A percentile compares a stretch with the other conserved stretches of the same genome.
Conservation (phyloP, 306 rosid species). For the Vicia faba region DNA sequence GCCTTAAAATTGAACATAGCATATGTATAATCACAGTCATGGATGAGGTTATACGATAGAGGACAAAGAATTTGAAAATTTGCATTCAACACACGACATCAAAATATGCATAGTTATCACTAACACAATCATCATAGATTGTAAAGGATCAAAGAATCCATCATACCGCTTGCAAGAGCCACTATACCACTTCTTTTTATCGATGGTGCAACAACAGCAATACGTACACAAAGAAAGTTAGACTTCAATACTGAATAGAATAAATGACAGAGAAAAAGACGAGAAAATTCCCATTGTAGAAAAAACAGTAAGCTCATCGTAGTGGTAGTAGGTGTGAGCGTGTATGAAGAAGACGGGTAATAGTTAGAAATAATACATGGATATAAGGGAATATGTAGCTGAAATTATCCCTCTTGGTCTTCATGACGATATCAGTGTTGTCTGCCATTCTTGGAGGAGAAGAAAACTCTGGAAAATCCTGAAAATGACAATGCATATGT, state of each 20-base stretch:
- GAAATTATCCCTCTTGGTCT: no score
- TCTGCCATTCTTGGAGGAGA: no score
- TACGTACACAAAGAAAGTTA: constrained; percentile 42
- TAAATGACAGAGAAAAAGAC: neutral
- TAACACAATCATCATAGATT: neutral
- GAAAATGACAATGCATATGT: no score
- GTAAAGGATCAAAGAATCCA: constrained; percentile 32
- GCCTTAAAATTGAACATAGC: neutral
- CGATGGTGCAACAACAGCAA: constrained; percentile 19
- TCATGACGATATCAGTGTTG: no score
- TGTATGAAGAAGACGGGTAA: neutral
- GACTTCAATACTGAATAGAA: neutral
- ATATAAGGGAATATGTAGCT: no score
- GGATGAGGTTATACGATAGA: neutral
- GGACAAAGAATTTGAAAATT: no score
- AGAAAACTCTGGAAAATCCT: no score
- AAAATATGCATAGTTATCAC: neutral
- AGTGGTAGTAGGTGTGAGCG: neutral
- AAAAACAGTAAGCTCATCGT: no score
- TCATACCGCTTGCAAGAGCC: constrained; percentile 83
- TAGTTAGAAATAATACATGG: no score
- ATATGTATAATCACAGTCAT: neutral
- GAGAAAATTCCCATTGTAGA: neutral
- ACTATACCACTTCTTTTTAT: constrained; percentile 61
- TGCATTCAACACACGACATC: neutral